These are phyloP conservation scores for Coprinellus micaceus DNA, from an alignment of 768 basidiomycete genomes.

Conservation along the genomic window DNA sequence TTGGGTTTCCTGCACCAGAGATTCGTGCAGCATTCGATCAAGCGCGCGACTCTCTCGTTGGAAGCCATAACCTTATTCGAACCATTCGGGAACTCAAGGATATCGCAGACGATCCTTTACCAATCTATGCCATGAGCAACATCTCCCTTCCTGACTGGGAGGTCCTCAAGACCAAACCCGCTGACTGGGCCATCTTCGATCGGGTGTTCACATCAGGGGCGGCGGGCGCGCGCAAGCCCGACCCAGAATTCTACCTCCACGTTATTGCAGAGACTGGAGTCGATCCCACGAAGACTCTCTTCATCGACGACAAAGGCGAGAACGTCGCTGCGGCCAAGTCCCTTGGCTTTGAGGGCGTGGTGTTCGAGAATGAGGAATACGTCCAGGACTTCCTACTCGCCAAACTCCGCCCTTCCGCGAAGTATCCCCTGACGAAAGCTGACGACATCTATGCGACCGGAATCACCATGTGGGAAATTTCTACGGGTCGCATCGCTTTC, in stretches of 20 bases:
- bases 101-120: constrained; percentile 11
- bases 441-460: constrained; percentile 25
- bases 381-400: constrained; percentile 14
- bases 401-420: constrained; percentile 16
- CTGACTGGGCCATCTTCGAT: constrained; percentile 31
- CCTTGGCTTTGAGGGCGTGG: constrained; percentile 38
- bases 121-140: constrained; percentile 41
- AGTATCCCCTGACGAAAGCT: constrained; percentile 17
- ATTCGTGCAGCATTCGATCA: constrained; percentile 31
- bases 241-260: constrained; percentile 34
- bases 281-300: constrained; percentile 33
- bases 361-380: constrained; percentile 27
- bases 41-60: constrained; percentile 30
- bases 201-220: constrained; percentile 36
- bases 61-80: constrained; percentile 25
- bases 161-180: constrained; percentile 22
- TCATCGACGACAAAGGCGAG: constrained; percentile 42
- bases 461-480: constrained; percentile 21
- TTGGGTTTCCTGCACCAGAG: constrained; percentile 22
- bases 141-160: constrained; percentile 36
- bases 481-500: constrained; percentile 7
- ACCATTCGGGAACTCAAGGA: constrained; percentile 34
- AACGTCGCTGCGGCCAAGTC: constrained; percentile 40
- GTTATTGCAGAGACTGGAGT: constrained; percentile 34
- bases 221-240: constrained; percentile 39